These are phyloP conservation scores for Pseudonectria foliicola DNA, from an alignment of 2,329 filamentous ascomycete genomes.

Conservation along the genomic window DNA sequence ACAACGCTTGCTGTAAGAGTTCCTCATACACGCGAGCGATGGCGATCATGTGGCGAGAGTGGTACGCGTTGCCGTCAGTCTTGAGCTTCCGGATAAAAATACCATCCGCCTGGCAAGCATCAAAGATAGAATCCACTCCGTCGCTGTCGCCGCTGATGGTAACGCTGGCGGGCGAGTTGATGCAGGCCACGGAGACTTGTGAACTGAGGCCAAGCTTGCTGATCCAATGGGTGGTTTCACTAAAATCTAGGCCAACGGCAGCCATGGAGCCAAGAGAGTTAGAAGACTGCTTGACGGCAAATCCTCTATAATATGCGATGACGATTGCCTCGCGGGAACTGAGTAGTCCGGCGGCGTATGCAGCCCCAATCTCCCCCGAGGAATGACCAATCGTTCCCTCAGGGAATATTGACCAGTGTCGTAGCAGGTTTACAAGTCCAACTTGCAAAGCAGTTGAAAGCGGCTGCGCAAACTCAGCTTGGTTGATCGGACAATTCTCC, in stretches of 20 bases:
- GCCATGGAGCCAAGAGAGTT: constrained; percentile 9
- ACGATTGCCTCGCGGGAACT: constrained; percentile 5
- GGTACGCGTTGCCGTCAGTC: constrained; percentile 4
- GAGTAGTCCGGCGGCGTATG: constrained; percentile 9
- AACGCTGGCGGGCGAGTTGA: constrained; percentile 4
- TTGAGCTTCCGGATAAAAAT: constrained; percentile 1
- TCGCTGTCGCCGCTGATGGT: constrained; percentile 4
- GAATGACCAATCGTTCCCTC: constrained; percentile 11
- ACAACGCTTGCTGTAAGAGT: too few relatives aligned
- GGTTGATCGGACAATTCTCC: constrained; percentile 17
- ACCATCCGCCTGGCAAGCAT: not conserved
- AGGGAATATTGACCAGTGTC: constrained; percentile 2
- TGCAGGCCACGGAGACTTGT: constrained; percentile 6
- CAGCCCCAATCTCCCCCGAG: constrained; percentile 13
- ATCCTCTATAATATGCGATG: constrained; percentile 4
- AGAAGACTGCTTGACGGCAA: not conserved
- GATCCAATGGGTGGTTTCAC: not conserved
- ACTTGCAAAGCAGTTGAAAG: constrained; percentile 31
- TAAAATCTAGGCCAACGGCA: constrained; percentile 1
- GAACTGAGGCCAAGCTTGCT: not conserved
- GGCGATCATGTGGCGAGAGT: constrained; percentile 2
- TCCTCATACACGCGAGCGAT: too few relatives aligned
- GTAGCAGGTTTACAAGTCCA: constrained; percentile 23
- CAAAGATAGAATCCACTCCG: not conserved
- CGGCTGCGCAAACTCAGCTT: constrained; percentile 31